phyloP scores from a whole-genome alignment of 2,329 filamentous ascomycete genomes.

The Neofusicoccum sp. region DNA sequence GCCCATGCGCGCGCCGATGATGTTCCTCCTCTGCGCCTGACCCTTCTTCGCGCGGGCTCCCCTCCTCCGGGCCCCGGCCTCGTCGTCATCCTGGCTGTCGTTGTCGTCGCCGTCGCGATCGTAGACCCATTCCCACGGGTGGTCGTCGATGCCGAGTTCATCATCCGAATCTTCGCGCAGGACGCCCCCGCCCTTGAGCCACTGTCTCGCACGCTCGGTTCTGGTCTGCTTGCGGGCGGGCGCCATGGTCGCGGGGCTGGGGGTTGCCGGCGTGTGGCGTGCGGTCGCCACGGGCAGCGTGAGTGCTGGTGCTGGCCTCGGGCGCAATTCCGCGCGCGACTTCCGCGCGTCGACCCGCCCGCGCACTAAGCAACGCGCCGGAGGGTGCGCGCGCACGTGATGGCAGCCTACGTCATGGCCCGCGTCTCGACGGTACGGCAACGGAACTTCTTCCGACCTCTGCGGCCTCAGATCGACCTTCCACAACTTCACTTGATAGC shows the following conservation, averaged over 20 bases:
- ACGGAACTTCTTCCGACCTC: no score
- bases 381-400: background rate
- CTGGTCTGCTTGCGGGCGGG: slow-evolving; percentile 41
- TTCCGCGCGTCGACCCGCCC: no score
- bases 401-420: background rate
- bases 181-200: slow-evolving; percentile 60
- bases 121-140: slow-evolving; percentile 59
- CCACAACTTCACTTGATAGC: background rate
- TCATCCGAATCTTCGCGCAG: slow-evolving; percentile 81
- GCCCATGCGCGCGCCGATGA: slow-evolving; percentile 81
- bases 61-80: slow-evolving; percentile 33
- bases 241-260: slow-evolving; percentile 20
- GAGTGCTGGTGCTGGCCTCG: background rate
- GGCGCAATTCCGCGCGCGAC: background rate
- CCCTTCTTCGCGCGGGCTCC: slow-evolving; percentile 22
- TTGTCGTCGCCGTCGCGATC: slow-evolving; percentile 43
- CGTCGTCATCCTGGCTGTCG: slow-evolving; percentile 33
- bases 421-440: no score
- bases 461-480: no score
- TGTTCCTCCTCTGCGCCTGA: slow-evolving; percentile 44
- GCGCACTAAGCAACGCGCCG: slow-evolving; percentile 2
- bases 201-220: slow-evolving; percentile 48
- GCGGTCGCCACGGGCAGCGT: background rate
- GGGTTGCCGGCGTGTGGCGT: background rate
- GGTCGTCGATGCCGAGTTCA: slow-evolving; percentile 62